Percentiles rank a stretch among this genome's conserved stretches.
phyloP scores from a whole-genome alignment of 1,139 yeast species.

The Kodamaea ohmeri region DNA sequence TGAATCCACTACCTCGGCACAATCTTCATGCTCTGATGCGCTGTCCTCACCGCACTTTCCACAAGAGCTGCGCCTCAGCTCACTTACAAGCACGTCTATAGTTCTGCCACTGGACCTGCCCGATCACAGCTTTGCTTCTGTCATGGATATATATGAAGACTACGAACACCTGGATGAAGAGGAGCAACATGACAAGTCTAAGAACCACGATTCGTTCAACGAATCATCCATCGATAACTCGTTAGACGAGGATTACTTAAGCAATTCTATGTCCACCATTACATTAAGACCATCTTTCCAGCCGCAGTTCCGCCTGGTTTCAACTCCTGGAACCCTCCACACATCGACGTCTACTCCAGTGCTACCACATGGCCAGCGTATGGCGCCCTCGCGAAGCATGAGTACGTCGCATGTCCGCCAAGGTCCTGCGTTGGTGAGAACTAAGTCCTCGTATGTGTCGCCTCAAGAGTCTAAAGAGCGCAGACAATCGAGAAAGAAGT shows the following conservation, averaged over 20 bases:
- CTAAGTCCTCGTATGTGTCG: conserved; percentile 37
- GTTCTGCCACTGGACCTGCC: conserved; percentile 12
- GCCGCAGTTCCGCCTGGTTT: conserved; percentile 1
- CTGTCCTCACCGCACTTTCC: conserved; percentile 34
- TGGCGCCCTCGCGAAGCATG: not conserved
- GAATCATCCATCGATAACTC: too few species aligned
- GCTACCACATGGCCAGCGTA: not conserved
- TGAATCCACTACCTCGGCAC: conserved; percentile 37
- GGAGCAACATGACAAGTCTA: not conserved
- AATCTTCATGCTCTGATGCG: conserved; percentile 37
- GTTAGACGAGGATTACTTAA: not conserved
- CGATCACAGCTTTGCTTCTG: conserved; percentile 4
- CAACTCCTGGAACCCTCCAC: conserved; percentile 2
- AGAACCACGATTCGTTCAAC: conserved; percentile 17
- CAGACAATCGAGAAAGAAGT: conserved; percentile 38
- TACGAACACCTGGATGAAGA: conserved; percentile 11
- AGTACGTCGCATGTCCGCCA: conserved; percentile 5
- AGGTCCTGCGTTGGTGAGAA: conserved; percentile 18
- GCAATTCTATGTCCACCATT: conserved; percentile 24
- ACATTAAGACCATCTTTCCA: conserved; percentile 13
- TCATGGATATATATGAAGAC: conserved; percentile 1
- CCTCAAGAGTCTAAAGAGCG: conserved; percentile 41
- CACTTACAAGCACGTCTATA: conserved; percentile 35
- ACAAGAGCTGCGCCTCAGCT: conserved; percentile 38
- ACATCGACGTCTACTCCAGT: conserved; percentile 1